Conservation (phyloP, 2,329 filamentous ascomycete species). For the Ceratocystiopsis brevicomis region DNA sequence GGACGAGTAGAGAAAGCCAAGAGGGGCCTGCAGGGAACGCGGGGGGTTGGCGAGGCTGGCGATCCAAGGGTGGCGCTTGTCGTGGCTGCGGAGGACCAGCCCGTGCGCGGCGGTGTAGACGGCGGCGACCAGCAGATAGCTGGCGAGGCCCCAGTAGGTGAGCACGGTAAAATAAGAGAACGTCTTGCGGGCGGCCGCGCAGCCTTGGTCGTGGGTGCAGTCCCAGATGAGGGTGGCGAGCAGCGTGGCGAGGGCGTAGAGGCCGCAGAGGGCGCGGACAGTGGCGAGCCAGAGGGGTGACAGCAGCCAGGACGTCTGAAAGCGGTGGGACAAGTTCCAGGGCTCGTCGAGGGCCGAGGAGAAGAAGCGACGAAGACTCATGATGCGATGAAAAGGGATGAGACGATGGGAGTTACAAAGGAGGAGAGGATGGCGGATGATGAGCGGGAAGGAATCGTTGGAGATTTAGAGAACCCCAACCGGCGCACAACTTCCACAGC, state of each 20-base stretch:
- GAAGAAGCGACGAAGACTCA: constrained; percentile 3
- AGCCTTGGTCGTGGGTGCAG: constrained; percentile 31
- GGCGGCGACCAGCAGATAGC: constrained; percentile 54
- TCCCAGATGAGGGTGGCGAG: constrained; percentile 51
- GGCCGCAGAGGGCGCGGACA: constrained; percentile 32
- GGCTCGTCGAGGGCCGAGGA: constrained; percentile 18
- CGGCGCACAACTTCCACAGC: too few species aligned
- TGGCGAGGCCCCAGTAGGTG: constrained; percentile 65
- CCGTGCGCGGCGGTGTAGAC: constrained; percentile 53
- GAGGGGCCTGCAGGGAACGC: constrained; percentile 42
- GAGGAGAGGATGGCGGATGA: not conserved
- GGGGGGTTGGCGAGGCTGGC: constrained; percentile 34
- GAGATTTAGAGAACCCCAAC: too few species aligned
- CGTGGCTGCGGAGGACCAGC: constrained; percentile 1
- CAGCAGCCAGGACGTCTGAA: constrained; percentile 69
- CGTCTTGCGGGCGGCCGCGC: constrained; percentile 27
- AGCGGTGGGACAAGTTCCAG: constrained; percentile 43
- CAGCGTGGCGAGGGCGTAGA: constrained; percentile 53
- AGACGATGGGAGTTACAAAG: constrained; percentile 5
- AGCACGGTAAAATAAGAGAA: constrained; percentile 75
- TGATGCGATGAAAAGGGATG: not conserved
- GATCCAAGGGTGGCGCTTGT: constrained; percentile 24
- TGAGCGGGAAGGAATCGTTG: too few species aligned
- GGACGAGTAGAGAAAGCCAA: constrained; percentile 44
- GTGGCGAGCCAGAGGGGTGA: constrained; percentile 41